Conservation (phyloP, 2,329 filamentous ascomycete species). For the Aspergillus ustus region DNA sequence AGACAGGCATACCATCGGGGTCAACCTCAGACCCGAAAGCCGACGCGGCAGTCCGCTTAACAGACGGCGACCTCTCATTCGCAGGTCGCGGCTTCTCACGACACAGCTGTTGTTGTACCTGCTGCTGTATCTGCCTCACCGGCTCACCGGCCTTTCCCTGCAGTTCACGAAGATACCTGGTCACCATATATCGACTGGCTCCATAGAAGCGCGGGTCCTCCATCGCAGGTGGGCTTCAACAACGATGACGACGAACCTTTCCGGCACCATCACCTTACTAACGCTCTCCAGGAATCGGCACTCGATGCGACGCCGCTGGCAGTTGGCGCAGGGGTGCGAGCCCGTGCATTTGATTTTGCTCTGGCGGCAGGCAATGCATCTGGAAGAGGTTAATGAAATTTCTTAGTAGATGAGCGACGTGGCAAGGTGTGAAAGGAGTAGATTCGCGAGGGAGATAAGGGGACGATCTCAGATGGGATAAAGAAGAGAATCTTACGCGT, state of each 20-base stretch:
- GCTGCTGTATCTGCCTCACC: background rate
- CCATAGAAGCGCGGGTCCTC: background rate
- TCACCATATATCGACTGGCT: background rate
- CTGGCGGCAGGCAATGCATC: constrained; percentile 40
- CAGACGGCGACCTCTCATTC: background rate
- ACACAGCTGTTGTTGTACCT: background rate
- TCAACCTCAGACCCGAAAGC: constrained; percentile 14
- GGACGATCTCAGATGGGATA: constrained; percentile 9
- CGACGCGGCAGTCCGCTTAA: constrained; percentile 7
- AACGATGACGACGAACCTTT: constrained; percentile 31
- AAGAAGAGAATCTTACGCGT: background rate
- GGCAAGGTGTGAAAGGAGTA: background rate
- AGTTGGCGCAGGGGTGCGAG: constrained; percentile 42
- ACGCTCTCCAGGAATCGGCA: constrained; percentile 39
- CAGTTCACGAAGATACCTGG: constrained; percentile 22
- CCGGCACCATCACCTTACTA: constrained; percentile 37
- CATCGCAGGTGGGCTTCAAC: background rate
- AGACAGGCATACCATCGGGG: background rate
- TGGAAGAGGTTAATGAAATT: background rate
- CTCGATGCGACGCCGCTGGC: constrained; percentile 19
- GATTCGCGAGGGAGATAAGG: background rate
- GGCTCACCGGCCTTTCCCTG: constrained; percentile 15
- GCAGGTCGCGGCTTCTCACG: background rate
- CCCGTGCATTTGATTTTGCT: constrained; percentile 52
- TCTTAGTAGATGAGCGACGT: background rate